Percentiles rank a stretch among this genome's conserved stretches.
Conservation (phyloP, 331 rosid species). For the Rhamnella rubrinervis region DNA sequence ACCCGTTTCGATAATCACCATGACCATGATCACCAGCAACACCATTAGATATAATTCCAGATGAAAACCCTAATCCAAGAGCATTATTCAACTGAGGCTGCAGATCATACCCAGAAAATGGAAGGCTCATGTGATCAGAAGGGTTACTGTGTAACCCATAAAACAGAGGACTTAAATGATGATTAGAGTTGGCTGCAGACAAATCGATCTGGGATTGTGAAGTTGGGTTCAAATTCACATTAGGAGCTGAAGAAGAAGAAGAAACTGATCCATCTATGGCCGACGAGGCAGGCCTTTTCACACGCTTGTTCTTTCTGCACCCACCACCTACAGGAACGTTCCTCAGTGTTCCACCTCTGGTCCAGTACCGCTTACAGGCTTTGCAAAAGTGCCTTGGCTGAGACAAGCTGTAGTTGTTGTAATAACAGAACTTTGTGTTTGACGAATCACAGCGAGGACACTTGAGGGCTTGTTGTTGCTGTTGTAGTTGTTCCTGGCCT, state of each 20-base stretch:
- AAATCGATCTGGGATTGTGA: conserved; percentile 41
- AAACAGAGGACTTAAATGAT: conserved; percentile 44
- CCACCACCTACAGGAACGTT: conserved; percentile 95
- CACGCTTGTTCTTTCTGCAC: conserved; percentile 76
- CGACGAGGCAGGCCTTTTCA: conserved; percentile 45
- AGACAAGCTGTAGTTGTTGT: conserved; percentile 91
- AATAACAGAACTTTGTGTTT: conserved; percentile 91
- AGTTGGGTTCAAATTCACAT: conserved; percentile 32
- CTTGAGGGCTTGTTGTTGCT: conserved; percentile 50
- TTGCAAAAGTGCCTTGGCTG: conserved; percentile 96
- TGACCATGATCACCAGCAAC: conserved; percentile 2
- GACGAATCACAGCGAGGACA: conserved; percentile 95
- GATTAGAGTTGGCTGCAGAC: conserved; percentile 31
- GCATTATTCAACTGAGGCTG: conserved; percentile 46
- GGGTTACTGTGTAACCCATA: conserved; percentile 50
- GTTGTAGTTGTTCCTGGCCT: conserved; percentile 41
- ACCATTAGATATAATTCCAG: conserved; percentile 31
- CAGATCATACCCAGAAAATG: conserved; percentile 52
- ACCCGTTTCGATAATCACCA: conserved; percentile 39
- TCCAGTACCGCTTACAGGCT: conserved; percentile 96
- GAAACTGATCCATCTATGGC: conserved; percentile 35
- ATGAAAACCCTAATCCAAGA: conserved; percentile 58
- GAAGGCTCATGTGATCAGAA: conserved; percentile 43
- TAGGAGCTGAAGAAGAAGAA: conserved; percentile 39
- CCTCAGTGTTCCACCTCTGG: conserved; percentile 89